phyloP scores from a whole-genome alignment of 108 stramenopile genomes.

The Skeletonema potamos region DNA sequence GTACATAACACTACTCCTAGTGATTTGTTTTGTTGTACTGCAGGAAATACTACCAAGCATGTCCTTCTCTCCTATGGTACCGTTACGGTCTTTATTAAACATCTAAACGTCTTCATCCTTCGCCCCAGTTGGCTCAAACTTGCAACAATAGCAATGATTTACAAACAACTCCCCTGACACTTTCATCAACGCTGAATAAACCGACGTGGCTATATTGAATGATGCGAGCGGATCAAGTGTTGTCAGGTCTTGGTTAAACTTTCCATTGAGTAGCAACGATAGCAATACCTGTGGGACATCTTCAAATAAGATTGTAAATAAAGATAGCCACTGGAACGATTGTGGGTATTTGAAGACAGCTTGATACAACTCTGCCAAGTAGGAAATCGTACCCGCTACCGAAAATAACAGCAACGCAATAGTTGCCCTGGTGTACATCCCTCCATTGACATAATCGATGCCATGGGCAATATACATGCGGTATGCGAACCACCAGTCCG shows the following conservation, averaged over 20 bases:
- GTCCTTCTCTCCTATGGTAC: no score
- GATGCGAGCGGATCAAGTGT: slow-evolving; percentile 8
- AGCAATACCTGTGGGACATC: slow-evolving; percentile 31
- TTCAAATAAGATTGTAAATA: slow-evolving; percentile 24
- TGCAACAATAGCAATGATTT: slow-evolving; percentile 32
- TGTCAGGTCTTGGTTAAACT: slow-evolving; percentile 2
- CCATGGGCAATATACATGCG: slow-evolving; percentile 19
- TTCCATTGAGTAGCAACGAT: slow-evolving; percentile 17
- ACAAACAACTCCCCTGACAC: slow-evolving; percentile 23
- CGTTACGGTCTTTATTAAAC: no score
- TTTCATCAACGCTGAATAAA: slow-evolving; percentile 28
- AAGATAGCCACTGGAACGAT: slow-evolving; percentile 12
- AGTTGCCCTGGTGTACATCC: slow-evolving; percentile 11
- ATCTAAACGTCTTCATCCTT: slow-evolving; percentile 5
- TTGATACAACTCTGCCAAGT: slow-evolving; percentile 17
- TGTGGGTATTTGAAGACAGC: slow-evolving; percentile 18
- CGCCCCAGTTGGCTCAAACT: slow-evolving; percentile 4
- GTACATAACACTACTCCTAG: no score
- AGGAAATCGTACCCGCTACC: slow-evolving; percentile 7
- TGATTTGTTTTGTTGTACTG: background rate
- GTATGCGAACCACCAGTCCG: slow-evolving; percentile 28
- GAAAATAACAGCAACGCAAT: slow-evolving; percentile 14
- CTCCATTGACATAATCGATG: background rate
- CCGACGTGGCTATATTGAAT: slow-evolving; percentile 35
- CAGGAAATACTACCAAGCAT: no score